These are phyloP conservation scores for Coniochaeta hoffmannii DNA, from an alignment of 2,329 filamentous ascomycete species.

Conservation along the genomic window DNA sequence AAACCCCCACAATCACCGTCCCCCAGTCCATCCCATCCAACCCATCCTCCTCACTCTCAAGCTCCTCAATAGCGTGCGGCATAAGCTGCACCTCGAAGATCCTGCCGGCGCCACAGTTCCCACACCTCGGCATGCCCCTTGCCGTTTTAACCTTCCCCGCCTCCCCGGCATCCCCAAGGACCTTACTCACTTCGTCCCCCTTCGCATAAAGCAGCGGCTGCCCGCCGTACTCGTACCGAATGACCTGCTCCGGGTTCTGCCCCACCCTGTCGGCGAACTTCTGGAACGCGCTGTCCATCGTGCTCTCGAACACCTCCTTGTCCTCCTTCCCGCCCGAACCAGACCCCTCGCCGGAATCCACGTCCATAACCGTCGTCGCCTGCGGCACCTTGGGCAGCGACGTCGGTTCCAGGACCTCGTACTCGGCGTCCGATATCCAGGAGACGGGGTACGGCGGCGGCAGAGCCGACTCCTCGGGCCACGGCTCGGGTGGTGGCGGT, in stretches of 20 bases:
- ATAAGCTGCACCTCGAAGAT: slow-evolving; percentile 90
- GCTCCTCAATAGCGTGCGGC: slow-evolving; percentile 80
- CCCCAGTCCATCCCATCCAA: slow-evolving; percentile 97
- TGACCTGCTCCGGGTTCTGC: slow-evolving; percentile 76
- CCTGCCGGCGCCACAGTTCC: slow-evolving; percentile 64
- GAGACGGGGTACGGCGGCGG: slow-evolving; percentile 67
- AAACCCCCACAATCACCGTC: slow-evolving; percentile 81
- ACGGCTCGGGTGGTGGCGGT: slow-evolving; percentile 54
- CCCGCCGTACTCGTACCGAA: slow-evolving; percentile 73
- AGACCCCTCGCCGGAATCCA: slow-evolving; percentile 25
- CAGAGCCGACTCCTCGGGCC: slow-evolving; percentile 61
- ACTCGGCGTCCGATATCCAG: slow-evolving; percentile 82
- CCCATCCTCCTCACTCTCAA: slow-evolving; percentile 69
- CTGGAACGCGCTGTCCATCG: slow-evolving; percentile 69
- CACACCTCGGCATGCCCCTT: slow-evolving; percentile 63
- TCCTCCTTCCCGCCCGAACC: slow-evolving; percentile 47
- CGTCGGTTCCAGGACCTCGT: slow-evolving; percentile 69
- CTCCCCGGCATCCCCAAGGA: slow-evolving; percentile 33
- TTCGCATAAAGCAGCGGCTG: slow-evolving; percentile 73
- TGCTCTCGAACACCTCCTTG: slow-evolving; percentile 64
- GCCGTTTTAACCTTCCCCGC: slow-evolving; percentile 7
- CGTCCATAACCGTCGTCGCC: slow-evolving; percentile 41
- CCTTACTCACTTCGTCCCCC: slow-evolving; percentile 63
- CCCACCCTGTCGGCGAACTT: slow-evolving; percentile 70
- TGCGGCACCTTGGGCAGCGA: slow-evolving; percentile 40